Conservation (phyloP, 352 stramenopile species). For the Globisporangium lucens region DNA sequence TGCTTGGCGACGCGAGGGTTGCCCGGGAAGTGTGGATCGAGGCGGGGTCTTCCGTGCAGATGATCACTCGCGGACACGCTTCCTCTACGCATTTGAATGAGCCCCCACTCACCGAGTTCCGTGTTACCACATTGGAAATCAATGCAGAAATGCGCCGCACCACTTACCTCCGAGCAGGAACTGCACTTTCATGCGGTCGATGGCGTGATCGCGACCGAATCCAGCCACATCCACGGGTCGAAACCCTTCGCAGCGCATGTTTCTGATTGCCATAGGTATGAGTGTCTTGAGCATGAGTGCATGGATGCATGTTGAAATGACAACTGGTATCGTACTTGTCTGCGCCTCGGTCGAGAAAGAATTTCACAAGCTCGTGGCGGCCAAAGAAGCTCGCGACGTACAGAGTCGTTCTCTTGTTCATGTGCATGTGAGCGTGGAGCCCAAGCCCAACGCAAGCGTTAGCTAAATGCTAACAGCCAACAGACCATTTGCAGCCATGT, state of each 20-base stretch:
- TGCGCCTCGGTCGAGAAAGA: slow-evolving; percentile 49
- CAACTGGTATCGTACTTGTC: slow-evolving; percentile 39
- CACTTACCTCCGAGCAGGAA: slow-evolving; percentile 50
- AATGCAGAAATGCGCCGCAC: background rate
- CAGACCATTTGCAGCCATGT: background rate
- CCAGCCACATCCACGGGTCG: slow-evolving; percentile 45
- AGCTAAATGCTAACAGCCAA: background rate
- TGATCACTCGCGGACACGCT: slow-evolving; percentile 19
- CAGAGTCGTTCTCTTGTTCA: slow-evolving; percentile 51
- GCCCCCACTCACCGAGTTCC: too few relatives aligned
- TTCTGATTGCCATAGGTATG: slow-evolving; percentile 21
- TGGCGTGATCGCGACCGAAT: slow-evolving; percentile 30
- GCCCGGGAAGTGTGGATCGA: slow-evolving; percentile 11
- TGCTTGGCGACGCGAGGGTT: background rate
- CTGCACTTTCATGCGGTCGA: slow-evolving; percentile 68
- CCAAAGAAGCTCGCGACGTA: slow-evolving; percentile 73
- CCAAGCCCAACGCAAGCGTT: background rate
- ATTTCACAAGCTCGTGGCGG: slow-evolving; percentile 41
- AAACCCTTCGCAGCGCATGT: slow-evolving; percentile 45
- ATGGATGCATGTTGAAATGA: background rate
- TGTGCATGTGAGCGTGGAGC: background rate
- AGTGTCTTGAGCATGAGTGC: background rate
- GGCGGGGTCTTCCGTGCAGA: slow-evolving; percentile 11
- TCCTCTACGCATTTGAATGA: slow-evolving; percentile 7
- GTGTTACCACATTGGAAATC: background rate